Percentiles rank a stretch among this genome's conserved stretches.
Evolutionary conservation across 2,329 filamentous ascomycete genomes (phyloP).

Genomic region (Sphaerulina vaccinii): DNA sequence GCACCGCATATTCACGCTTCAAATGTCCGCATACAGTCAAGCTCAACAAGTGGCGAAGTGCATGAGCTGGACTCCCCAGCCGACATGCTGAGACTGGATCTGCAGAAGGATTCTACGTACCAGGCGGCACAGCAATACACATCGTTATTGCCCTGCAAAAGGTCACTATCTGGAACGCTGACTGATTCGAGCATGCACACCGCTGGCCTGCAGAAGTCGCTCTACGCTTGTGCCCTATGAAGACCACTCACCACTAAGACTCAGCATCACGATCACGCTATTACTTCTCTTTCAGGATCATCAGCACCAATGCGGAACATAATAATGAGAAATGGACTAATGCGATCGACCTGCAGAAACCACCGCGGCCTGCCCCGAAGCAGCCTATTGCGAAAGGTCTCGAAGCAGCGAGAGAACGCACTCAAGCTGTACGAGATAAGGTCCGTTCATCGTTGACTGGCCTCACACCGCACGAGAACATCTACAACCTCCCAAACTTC

Average conservation of each 20-base stretch:
- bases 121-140: background rate
- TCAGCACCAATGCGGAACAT: no score
- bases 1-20: constrained; percentile 4
- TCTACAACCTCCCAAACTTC: constrained; percentile 94
- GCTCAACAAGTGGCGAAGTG: constrained; percentile 5
- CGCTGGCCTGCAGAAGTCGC: background rate
- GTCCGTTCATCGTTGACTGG: constrained; percentile 34
- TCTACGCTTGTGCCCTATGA: background rate
- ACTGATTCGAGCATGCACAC: constrained; percentile 8
- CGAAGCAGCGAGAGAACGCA: constrained; percentile 31
- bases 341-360: constrained; percentile 5
- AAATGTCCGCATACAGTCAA: background rate
- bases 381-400: constrained; percentile 28
- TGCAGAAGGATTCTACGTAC: background rate
- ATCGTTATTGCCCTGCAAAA: background rate
- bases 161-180: background rate
- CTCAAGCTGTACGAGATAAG: constrained; percentile 33
- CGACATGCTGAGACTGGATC: background rate
- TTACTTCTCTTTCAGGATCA: no score
- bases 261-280: background rate
- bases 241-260: background rate
- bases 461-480: constrained; percentile 70
- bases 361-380: constrained; percentile 16
- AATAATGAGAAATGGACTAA: background rate
- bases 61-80: background rate